Base-by-base conservation (phyloP, 306 rosid genomes). In the Medicago truncatula region DNA sequence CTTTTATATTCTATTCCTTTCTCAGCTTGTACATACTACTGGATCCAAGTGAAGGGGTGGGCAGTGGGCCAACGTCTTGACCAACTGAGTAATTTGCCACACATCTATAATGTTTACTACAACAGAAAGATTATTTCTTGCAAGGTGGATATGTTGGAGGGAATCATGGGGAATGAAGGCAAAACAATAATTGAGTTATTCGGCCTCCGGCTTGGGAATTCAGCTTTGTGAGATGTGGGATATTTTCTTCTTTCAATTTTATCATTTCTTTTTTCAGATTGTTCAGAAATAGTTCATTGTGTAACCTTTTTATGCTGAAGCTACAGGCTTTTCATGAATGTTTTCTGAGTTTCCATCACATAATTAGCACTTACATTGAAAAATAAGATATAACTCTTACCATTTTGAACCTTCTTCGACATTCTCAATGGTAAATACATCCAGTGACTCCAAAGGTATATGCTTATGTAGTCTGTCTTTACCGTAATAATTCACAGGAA, bases 401-500 rank as follows among this genome's bases (percentile, higher is more conserved):
- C 93, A 89, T 69, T 74, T 81, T 73, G 99, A 88, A 74, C 90
- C 93, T 72, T 83, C 87, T 44, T 77, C 71, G 76, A 96, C 90
- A 75, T 96, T 96, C 86, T 78, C 88, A 21, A 96, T 96, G 76
- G 97, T 81, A 82, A 90, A 96, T 74, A 82, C 90, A 20, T 92
- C 90, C 80, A 96, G 78, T 11, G 96, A 81, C 89, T 87, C 92
- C 1, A 71, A 77, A 78, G 90, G 85, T 66, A 90, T 80, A 39
- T 50, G 4, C 82, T 79, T 86, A 75, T 84, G 92, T 41, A n/a
- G 54, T 70, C 39, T 65, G 23, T 73, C 78, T 49, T 66, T 67
- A 8, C 99, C 99, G 59, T 84, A 77, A 65, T 96, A 96, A 86
- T 96, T 96, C 81, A 90, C 92, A 17, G 99, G 99, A 85, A 90